These are phyloP conservation scores for Xylariaceae sp. DNA, from an alignment of 2,329 filamentous ascomycete genomes.

Conservation along the genomic window DNA sequence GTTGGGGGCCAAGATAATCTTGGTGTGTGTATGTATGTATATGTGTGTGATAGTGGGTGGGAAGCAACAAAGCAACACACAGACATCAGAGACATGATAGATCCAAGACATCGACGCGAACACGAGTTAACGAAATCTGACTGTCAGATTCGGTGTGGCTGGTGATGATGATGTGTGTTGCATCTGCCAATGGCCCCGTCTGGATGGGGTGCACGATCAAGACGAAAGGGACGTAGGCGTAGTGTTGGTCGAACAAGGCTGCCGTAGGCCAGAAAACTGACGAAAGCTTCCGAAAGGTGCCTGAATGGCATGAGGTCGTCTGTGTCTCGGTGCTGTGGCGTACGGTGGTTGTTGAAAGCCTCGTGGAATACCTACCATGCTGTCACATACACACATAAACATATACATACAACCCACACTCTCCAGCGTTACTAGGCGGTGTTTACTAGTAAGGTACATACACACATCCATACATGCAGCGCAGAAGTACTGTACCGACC, in stretches of 20 bases:
- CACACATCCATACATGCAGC: conserved; percentile 4
- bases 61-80: conserved; percentile 10
- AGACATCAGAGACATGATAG: conserved; percentile 22
- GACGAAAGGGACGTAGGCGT: background rate
- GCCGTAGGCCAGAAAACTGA: conserved; percentile 7
- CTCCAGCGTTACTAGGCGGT: background rate
- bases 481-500: background rate
- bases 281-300: conserved; percentile 27
- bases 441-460: conserved; percentile 6
- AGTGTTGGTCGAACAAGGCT: conserved; percentile 7
- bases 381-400: background rate
- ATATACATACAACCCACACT: conserved; percentile 8
- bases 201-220: conserved; percentile 13
- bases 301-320: conserved; percentile 25
- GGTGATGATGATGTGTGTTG: conserved; percentile 23
- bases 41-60: background rate
- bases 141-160: conserved; percentile 25
- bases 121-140: conserved; percentile 27
- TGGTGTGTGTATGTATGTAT: conserved; percentile 3
- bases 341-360: conserved; percentile 20
- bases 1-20: conserved; percentile 19
- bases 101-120: conserved; percentile 23
- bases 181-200: conserved; percentile 23
- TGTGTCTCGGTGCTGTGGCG: conserved; percentile 16
- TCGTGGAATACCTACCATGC: conserved; percentile 21